Percentiles rank a stretch among this genome's conserved stretches.
Conservation (phyloP, 352 stramenopile species). For the Thraustochytrium sp. region DNA sequence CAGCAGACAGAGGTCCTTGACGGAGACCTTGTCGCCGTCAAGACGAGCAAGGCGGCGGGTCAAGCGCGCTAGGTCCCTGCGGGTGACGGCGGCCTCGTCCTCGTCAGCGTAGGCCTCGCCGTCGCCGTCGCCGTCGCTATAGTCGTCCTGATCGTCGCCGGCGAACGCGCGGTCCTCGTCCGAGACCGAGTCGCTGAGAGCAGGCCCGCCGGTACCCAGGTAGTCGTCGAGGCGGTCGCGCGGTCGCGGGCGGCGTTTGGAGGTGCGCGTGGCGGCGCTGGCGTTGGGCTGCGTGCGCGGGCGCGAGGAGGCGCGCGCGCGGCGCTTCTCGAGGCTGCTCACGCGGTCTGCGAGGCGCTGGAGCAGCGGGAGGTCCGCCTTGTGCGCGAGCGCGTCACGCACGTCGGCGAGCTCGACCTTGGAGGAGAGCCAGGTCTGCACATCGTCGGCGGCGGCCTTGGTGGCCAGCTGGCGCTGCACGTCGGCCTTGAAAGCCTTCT, state of each 20-base stretch:
- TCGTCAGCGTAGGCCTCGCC: background rate
- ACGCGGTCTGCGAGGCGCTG: background rate
- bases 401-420: slow-evolving; percentile 35
- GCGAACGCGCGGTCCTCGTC: background rate
- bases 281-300: background rate
- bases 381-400: background rate
- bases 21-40: background rate
- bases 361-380: background rate
- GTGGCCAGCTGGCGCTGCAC: background rate
- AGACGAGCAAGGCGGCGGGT: background rate
- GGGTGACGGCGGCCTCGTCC: background rate
- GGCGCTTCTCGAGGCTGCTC: background rate
- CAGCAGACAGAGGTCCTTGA: slow-evolving; percentile 22
- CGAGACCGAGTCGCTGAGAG: too few relatives aligned
- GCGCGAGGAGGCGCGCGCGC: background rate
- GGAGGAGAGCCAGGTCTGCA: slow-evolving; percentile 19
- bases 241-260: background rate
- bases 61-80: background rate
- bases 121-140: background rate
- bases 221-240: background rate
- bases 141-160: background rate
- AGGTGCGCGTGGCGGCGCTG: background rate
- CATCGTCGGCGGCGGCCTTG: slow-evolving; percentile 16
- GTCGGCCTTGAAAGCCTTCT: slow-evolving; percentile 39
- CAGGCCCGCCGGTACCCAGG: background rate